Percentiles rank a stretch among this genome's conserved stretches.
Evolutionary conservation across 768 basidiomycete genomes (phyloP).

Genomic region (Strobilomyces dryophilus): DNA sequence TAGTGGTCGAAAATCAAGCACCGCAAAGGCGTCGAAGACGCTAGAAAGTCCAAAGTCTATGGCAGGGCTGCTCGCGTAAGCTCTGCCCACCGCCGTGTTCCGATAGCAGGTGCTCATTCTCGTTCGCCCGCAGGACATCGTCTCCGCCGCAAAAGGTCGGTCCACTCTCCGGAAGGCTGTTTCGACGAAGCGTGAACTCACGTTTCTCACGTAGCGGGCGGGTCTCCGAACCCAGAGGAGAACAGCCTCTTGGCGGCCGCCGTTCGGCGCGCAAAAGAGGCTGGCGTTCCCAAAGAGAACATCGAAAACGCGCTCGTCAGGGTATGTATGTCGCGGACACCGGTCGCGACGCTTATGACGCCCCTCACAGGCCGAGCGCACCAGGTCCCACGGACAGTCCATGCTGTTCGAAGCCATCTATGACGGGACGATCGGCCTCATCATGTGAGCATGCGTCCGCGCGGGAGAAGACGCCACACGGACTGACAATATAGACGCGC

Average conservation of each 20-base stretch:
- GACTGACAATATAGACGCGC: conserved; percentile 21
- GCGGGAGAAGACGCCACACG: not conserved
- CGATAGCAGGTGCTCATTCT: not conserved
- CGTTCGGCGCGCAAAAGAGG: conserved; percentile 52
- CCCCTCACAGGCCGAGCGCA: conserved; percentile 41
- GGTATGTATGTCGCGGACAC: conserved; percentile 37
- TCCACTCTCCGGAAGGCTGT: not conserved
- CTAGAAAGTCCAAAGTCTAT: conserved; percentile 54
- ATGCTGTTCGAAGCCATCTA: conserved; percentile 61
- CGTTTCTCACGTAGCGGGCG: conserved; percentile 41
- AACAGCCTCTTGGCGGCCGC: conserved; percentile 52
- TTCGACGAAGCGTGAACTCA: not conserved
- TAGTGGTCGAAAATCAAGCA: conserved; percentile 80
- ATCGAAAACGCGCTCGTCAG: conserved; percentile 58
- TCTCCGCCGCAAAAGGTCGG: conserved; percentile 57
- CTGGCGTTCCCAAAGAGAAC: conserved; percentile 66
- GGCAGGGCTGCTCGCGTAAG: conserved; percentile 53
- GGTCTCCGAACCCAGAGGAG: conserved; percentile 49
- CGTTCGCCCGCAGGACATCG: conserved; percentile 47
- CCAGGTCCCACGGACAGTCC: conserved; percentile 44
- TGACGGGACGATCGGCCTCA: conserved; percentile 53
- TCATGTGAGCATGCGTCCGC: conserved; percentile 45
- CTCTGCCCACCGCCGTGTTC: not conserved
- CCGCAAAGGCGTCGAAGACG: conserved; percentile 62
- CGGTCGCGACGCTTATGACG: not conserved